A percentile compares a stretch with the other conserved stretches of the same genome.
Conservation (phyloP, 2,329 filamentous ascomycete species). For the Pseudogymnoascus sp. region DNA sequence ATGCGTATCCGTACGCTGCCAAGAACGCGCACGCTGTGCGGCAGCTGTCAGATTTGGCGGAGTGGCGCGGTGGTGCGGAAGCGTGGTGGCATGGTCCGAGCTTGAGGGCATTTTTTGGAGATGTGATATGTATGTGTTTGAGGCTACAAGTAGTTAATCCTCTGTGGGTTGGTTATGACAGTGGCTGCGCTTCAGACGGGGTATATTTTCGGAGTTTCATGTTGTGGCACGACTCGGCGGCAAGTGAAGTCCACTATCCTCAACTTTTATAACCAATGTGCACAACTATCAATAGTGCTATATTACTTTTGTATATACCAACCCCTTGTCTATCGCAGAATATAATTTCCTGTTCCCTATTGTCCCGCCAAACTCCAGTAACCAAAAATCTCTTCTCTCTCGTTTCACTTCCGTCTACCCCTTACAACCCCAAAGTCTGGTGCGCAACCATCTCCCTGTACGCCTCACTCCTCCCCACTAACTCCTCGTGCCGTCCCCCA, state of each 20-base stretch:
- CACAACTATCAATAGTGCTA: neutral
- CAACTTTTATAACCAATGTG: neutral
- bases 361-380: neutral
- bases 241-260: neutral
- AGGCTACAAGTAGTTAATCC: neutral
- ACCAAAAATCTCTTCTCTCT: neutral
- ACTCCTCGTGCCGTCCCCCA: constrained; percentile 45
- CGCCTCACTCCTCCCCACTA: constrained; percentile 44
- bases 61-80: neutral
- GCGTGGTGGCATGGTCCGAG: neutral
- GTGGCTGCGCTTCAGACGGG: neutral
- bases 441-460: constrained; percentile 29
- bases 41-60: neutral
- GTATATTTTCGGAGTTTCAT: neutral
- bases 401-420: neutral
- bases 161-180: neutral
- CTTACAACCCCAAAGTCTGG: constrained; percentile 16
- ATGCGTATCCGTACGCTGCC: no score
- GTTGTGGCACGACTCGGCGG: neutral
- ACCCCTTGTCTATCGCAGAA: neutral
- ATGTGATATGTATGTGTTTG: neutral
- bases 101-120: neutral
- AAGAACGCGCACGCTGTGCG: neutral
- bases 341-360: neutral
- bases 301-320: neutral